Base-by-base conservation (phyloP, 495 filamentous ascomycete genomes). In the Penicillium samsonianum region DNA sequence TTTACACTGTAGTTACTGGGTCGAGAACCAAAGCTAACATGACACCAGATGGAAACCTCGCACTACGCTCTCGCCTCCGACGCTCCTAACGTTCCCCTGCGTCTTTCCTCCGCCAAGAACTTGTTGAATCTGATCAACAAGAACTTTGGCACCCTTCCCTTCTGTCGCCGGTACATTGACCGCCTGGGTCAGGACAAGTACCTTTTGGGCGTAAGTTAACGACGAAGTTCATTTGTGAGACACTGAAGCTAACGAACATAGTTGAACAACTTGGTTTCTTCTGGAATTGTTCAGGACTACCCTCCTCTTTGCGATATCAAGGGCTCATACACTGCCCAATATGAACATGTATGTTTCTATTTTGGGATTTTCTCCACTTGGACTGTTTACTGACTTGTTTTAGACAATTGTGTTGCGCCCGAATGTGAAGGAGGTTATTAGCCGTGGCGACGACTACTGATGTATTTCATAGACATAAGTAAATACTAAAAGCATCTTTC, bases 301-400 rank as follows among this genome's bases (percentile, higher is more conserved):
- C 91, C 91, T 2, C 92, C 92, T 20, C 79, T 97, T 44, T 85
- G 86, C 57, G 92, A 97, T 78, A 85, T 91, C 75, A 96, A 96
- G 84, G 92, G 92, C 53, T 93, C 90, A 20, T 97, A 94, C 70
- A 96, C 92, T 19, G 92, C 92, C 59, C 92, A 97, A 73, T 96
- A 80, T 66, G 92, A 97, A 81, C 92, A 97, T 80, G 91, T 94
- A 77, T 76, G 22, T 71, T 33, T 40, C 58, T 28, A 26, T 35
- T 57, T 42, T 47, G 31, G 26, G 45, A 12, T 5, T 12, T 33
- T 19, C 52, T 10, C 5, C 47, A 50, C 12, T 25, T 17, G 6
- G 19, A 17, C 42, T 31, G 59, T 31, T 28, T 33, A 60, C 70
- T 74, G 57, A 75, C 70, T 61, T 44, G 35, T 19, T 7, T 19